phyloP scores from a whole-genome alignment of 108 stramenopile genomes.

The Nitzschia palea region DNA sequence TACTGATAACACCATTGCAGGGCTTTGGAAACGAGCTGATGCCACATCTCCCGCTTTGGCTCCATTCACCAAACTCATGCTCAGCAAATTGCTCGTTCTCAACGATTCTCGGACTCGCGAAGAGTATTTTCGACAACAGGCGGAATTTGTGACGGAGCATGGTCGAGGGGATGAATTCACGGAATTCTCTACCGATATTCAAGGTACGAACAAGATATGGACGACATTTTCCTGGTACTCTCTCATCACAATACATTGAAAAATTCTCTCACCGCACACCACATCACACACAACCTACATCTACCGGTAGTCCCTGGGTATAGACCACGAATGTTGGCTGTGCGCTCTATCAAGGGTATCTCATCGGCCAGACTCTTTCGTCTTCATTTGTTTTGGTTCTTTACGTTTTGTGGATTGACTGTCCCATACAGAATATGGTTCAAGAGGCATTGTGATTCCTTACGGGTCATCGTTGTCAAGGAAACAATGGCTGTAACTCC shows the following conservation, averaged over 20 bases:
- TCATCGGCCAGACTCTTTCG: slow-evolving; percentile 52
- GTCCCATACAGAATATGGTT: slow-evolving; percentile 86
- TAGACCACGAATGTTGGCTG: slow-evolving; percentile 63
- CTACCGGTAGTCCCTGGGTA: slow-evolving; percentile 54
- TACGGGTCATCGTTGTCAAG: slow-evolving; percentile 80
- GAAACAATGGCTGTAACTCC: slow-evolving; percentile 40
- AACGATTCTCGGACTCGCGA: slow-evolving; percentile 57
- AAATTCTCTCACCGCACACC: too few species aligned
- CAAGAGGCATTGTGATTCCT: slow-evolving; percentile 77
- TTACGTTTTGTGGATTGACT: slow-evolving; percentile 72
- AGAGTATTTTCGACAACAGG: slow-evolving; percentile 88
- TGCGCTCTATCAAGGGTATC: slow-evolving; percentile 45
- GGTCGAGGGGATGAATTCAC: slow-evolving; percentile 74
- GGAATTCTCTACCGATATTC: slow-evolving; percentile 81
- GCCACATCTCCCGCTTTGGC: slow-evolving; percentile 38
- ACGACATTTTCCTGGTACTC: neutral
- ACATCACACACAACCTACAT: neutral
- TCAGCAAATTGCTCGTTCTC: slow-evolving; percentile 72
- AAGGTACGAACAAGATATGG: neutral
- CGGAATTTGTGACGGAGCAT: slow-evolving; percentile 70
- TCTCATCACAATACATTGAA: too few species aligned
- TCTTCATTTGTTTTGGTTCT: slow-evolving; percentile 60
- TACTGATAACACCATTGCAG: slow-evolving; percentile 65
- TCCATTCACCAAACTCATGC: slow-evolving; percentile 73
- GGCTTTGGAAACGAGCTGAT: slow-evolving; percentile 75